A percentile compares a stretch with the other conserved stretches of the same genome.
Evolutionary conservation across 2,329 filamentous ascomycete genomes (phyloP).

Genomic region (Aspergillus novofumigatus): DNA sequence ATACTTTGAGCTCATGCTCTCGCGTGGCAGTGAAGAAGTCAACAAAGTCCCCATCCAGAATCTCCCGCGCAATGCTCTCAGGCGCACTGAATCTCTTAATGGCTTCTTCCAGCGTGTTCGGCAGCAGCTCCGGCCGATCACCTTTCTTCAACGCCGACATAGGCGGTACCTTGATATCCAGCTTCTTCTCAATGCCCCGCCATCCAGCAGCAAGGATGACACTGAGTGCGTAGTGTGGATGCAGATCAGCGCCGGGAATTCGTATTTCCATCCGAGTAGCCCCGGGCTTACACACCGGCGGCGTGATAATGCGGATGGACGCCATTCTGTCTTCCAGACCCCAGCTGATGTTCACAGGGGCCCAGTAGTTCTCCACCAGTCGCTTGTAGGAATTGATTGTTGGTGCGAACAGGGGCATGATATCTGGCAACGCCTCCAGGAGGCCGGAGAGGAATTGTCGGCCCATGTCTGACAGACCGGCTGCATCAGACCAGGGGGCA

Average conservation of each 20-base stretch:
- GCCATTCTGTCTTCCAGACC: constrained; percentile 90
- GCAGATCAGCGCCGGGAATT: constrained; percentile 69
- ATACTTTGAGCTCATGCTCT: constrained; percentile 81
- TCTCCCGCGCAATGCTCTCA: constrained; percentile 81
- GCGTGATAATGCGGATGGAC: constrained; percentile 80
- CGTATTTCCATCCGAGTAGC: constrained; percentile 22
- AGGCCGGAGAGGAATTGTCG: constrained; percentile 88
- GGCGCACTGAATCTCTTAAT: constrained; percentile 69
- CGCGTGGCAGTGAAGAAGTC: constrained; percentile 92
- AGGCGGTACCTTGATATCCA: constrained; percentile 76
- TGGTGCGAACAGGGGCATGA: constrained; percentile 91
- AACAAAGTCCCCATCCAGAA: constrained; percentile 89
- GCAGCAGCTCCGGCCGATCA: constrained; percentile 50
- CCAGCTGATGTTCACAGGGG: constrained; percentile 93
- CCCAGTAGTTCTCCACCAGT: constrained; percentile 97
- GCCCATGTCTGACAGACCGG: constrained; percentile 78
- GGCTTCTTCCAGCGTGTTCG: constrained; percentile 79
- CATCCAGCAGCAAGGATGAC: constrained; percentile 88
- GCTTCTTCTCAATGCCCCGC: constrained; percentile 85
- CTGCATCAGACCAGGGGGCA: constrained; percentile 68
- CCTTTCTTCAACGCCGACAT: constrained; percentile 68
- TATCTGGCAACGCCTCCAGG: constrained; percentile 78
- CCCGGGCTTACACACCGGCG: constrained; percentile 77
- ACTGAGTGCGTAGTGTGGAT: constrained; percentile 78
- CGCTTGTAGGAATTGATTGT: constrained; percentile 97